Base-by-base conservation (phyloP, 306 rosid species). In the Gynostemma pentaphyllum region DNA sequence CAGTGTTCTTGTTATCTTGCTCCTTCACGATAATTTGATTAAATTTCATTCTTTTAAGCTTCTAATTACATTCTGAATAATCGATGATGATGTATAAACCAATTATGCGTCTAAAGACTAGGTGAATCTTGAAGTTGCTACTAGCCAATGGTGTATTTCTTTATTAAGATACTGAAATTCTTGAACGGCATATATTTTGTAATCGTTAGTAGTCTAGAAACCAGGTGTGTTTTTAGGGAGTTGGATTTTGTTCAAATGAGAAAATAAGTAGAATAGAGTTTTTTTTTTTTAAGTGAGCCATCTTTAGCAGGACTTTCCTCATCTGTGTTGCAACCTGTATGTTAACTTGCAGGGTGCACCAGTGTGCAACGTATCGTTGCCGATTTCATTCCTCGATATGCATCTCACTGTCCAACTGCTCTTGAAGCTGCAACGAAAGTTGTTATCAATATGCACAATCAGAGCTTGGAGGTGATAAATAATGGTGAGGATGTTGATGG, bases 281-380 rank as follows among this genome's bases (percentile, higher is more conserved):
- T 3, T 52, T 52, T 51, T 51, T 24, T 54, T 19, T 29, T 39
- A 29, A 3, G 6, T 54, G 23, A 54, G 21, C 37, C 41, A 10
- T 48, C 29, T 52, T 52, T 5, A 52, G 37, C 32, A 23, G 36
- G 13, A 24, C 27, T 22, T 57, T 41, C 6, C 2, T 44, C 57
- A 39, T 54, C 69, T 36, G 53, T 39, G 70, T 74, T 56, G 70
- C 42, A 61, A 67, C 62, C 49, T 27, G 64, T 67, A 57, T 70
- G 70, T 69, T 73, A 45, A 66, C 30, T 72, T 72, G 41, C 81
- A 92, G 98, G 98, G 67, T 88, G 94, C 81, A 64, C 75, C 26
- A 86, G 98, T 71, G 96, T 79, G 40, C 87, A 84, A 67, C 81
- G 96, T 54, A 82, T 88, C 73, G 96, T 82, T 69, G 96, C 96